These are phyloP conservation scores for Debaryomyces sp. DNA, from an alignment of 1,139 yeast genomes.

Conservation along the genomic window DNA sequence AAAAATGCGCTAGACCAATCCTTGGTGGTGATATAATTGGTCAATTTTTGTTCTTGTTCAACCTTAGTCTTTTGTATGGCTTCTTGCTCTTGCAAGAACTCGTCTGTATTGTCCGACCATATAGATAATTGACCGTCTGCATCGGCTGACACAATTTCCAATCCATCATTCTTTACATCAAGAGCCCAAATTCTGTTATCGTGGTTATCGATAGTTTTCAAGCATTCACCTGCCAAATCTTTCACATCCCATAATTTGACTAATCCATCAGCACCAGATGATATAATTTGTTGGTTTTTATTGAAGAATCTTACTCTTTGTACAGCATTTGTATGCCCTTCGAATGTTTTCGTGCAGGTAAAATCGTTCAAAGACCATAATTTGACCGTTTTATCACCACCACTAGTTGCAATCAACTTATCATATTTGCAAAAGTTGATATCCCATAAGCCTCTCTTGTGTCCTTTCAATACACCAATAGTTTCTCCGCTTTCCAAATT, in stretches of 20 bases:
- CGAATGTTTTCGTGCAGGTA: conserved; percentile 78
- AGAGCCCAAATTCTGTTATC: conserved; percentile 95
- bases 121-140: conserved; percentile 90
- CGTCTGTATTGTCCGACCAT: conserved; percentile 89
- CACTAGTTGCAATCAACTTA: conserved; percentile 72
- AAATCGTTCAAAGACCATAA: conserved; percentile 85
- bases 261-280: conserved; percentile 94
- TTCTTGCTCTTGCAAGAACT: conserved; percentile 53
- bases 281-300: conserved; percentile 67
- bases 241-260: conserved; percentile 86
- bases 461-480: conserved; percentile 82
- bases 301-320: conserved; percentile 77
- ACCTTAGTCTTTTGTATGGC: conserved; percentile 59
- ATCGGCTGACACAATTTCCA: conserved; percentile 78
- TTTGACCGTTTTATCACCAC: conserved; percentile 90
- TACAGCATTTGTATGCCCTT: conserved; percentile 93
- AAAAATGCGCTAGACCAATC: conserved; percentile 91
- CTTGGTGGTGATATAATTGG: conserved; percentile 66
- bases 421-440: conserved; percentile 80
- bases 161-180: conserved; percentile 66
- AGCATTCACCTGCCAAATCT: conserved; percentile 65
- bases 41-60: conserved; percentile 85
- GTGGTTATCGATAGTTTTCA: conserved; percentile 86
- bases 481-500: conserved; percentile 79
- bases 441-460: conserved; percentile 94